Evolutionary conservation across 768 basidiomycete species (phyloP).

Genomic region (Calocera cornea): DNA sequence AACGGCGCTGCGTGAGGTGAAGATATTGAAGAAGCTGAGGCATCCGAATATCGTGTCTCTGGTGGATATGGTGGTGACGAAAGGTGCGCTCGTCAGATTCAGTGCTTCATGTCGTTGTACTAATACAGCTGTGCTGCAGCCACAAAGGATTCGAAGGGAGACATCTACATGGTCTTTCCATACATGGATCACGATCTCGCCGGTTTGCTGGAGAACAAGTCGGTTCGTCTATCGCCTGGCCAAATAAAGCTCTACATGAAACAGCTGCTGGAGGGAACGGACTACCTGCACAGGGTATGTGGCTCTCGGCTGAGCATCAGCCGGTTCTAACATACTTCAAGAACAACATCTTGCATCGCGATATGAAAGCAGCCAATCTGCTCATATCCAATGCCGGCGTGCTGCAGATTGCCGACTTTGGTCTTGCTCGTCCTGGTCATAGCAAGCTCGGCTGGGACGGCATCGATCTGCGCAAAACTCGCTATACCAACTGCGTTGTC

Average conservation of each 20-base stretch:
- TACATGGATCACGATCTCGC: conserved; percentile 99
- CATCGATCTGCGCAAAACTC: background rate
- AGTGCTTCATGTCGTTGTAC: background rate
- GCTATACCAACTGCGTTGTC: conserved; percentile 91
- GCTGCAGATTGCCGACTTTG: conserved; percentile 89
- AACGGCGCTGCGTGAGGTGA: conserved; percentile 92
- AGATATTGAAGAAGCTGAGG: conserved; percentile 78
- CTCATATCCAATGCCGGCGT: conserved; percentile 78
- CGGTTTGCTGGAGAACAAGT: conserved; percentile 81
- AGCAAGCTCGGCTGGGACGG: conserved; percentile 3
- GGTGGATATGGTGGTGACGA: conserved; percentile 75
- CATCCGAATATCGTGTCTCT: conserved; percentile 80
- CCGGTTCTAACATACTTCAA: conserved; percentile 22
- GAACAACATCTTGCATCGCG: conserved; percentile 95
- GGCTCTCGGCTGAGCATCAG: conserved; percentile 8
- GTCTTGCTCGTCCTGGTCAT: conserved; percentile 62
- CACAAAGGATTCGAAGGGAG: conserved; percentile 50
- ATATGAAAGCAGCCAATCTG: conserved; percentile 97
- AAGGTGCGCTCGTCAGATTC: conserved; percentile 16
- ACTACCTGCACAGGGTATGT: conserved; percentile 66
- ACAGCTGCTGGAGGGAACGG: conserved; percentile 90
- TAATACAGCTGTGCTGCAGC: conserved; percentile 33
- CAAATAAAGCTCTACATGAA: conserved; percentile 94
- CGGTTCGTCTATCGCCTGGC: conserved; percentile 65
- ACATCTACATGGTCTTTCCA: conserved; percentile 97